Percentiles rank a stretch among this genome's conserved stretches.
Conservation (phyloP, 768 basidiomycete species). For the Boletales sp. region DNA sequence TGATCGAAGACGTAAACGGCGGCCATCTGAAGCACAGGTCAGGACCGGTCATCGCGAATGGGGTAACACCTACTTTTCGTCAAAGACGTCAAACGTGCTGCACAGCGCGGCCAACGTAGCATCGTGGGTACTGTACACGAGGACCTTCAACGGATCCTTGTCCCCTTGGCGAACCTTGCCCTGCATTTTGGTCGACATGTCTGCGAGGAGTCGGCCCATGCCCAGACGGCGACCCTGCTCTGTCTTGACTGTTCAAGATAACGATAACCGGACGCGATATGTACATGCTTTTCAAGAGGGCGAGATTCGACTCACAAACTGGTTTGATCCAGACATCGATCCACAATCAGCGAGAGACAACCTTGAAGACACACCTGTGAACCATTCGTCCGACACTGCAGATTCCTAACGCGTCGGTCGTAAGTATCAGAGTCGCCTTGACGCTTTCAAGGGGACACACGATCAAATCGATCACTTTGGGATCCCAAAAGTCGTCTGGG, state of each 20-base stretch:
- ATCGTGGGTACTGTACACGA: constrained; percentile 72
- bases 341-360: not conserved
- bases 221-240: constrained; percentile 74
- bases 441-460: constrained; percentile 33
- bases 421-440: not conserved
- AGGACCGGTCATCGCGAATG: not conserved
- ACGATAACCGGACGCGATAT: constrained; percentile 2
- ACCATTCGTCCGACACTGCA: constrained; percentile 79
- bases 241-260: constrained; percentile 51
- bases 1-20: constrained; percentile 68
- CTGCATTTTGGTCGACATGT: constrained; percentile 62
- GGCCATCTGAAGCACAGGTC: constrained; percentile 52
- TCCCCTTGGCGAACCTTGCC: constrained; percentile 45
- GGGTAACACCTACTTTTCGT: constrained; percentile 51
- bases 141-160: constrained; percentile 54
- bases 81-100: constrained; percentile 67
- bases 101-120: constrained; percentile 64
- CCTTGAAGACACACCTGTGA: constrained; percentile 43
- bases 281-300: not conserved
- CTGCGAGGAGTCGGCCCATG: constrained; percentile 71
- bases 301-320: constrained; percentile 22
- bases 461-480: constrained; percentile 52
- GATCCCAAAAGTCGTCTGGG: constrained; percentile 70
- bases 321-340: constrained; percentile 7
- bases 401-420: constrained; percentile 45